These are phyloP conservation scores for Stereum hirsutum DNA, from an alignment of 1,284 basidiomycete species.

Conservation along the genomic window DNA sequence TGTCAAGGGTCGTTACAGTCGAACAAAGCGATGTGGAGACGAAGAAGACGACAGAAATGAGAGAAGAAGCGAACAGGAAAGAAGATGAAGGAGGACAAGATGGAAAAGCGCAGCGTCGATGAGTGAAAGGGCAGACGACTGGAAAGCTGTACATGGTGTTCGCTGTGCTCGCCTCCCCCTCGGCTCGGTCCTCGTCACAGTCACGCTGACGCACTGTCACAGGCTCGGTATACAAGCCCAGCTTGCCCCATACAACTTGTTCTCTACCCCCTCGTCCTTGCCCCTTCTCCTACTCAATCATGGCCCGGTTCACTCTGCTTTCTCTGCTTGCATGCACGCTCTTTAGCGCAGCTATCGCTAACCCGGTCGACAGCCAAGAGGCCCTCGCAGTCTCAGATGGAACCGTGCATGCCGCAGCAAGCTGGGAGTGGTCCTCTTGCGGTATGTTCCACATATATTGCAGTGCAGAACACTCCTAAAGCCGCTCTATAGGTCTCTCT, in stretches of 20 bases:
- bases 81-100: neutral
- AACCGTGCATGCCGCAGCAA: conserved; percentile 26
- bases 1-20: too few species aligned
- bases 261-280: neutral
- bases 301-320: conserved; percentile 34
- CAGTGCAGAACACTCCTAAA: neutral
- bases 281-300: conserved; percentile 12
- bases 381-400: conserved; percentile 22
- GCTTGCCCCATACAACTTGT: too few species aligned
- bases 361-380: conserved; percentile 26
- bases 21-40: too few species aligned
- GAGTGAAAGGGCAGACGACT: too few species aligned
- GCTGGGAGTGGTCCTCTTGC: conserved; percentile 51
- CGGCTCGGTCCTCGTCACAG: too few species aligned
- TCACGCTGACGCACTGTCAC: too few species aligned
- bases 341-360: conserved; percentile 17
- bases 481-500: conserved; percentile 29
- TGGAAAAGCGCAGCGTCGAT: too few species aligned
- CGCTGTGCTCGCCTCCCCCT: too few species aligned
- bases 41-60: too few species aligned
- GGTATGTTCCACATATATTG: conserved; percentile 30
- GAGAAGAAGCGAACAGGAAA: neutral
- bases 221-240: too few species aligned
- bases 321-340: conserved; percentile 27
- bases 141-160: too few species aligned